These are phyloP conservation scores for Claviceps sp. DNA, from an alignment of 2,329 filamentous ascomycete genomes.

Conservation along the genomic window DNA sequence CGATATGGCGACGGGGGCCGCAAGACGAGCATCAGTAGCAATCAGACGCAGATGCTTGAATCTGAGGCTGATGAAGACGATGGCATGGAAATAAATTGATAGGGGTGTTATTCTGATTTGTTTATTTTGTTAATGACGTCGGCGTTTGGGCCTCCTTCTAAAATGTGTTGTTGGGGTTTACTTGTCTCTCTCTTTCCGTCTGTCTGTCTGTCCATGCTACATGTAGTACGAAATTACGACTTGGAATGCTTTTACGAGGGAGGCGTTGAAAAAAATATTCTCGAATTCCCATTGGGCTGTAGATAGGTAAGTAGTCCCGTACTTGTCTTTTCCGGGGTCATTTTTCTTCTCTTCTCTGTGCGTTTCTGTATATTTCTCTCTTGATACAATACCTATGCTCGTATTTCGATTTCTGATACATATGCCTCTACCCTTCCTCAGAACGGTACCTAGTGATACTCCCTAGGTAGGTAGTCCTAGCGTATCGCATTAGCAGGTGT, in stretches of 20 bases:
- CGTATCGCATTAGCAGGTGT: too few species aligned
- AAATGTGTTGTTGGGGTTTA: background rate
- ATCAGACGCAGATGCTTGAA: conserved; percentile 42
- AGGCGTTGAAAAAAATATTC: background rate
- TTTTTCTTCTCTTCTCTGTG: background rate
- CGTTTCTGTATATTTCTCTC: too few species aligned
- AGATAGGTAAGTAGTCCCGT: too few species aligned
- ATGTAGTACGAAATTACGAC: background rate
- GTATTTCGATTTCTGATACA: too few species aligned
- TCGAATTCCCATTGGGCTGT: background rate
- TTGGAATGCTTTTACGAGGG: background rate
- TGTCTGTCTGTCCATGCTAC: background rate
- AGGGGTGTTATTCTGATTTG: background rate
- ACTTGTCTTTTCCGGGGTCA: background rate
- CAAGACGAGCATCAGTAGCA: conserved; percentile 48
- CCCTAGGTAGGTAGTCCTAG: too few species aligned
- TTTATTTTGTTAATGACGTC: background rate
- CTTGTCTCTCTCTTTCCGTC: background rate
- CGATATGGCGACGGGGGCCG: conserved; percentile 33
- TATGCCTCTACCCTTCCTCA: too few species aligned
- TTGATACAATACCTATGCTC: too few species aligned
- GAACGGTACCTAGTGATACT: too few species aligned
- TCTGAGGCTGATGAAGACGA: conserved; percentile 48
- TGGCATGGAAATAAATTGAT: conserved; percentile 43
- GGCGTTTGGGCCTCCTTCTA: background rate